Conservation (phyloP, 106 monocot genomes). For the Dioscorea dumetorum region DNA sequence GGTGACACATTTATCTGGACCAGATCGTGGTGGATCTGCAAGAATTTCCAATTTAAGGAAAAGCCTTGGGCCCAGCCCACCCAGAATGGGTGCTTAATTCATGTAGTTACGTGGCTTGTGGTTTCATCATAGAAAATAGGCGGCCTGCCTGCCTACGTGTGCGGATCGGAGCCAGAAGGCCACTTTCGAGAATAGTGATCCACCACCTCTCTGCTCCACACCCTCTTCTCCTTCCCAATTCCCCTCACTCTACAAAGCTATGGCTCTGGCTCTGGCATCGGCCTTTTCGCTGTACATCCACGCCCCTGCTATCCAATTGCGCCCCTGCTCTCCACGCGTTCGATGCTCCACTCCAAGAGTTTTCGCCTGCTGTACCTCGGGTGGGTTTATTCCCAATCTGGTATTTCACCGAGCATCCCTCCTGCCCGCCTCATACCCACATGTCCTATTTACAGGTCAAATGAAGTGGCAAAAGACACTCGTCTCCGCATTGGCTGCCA, state of each 20-base stretch:
- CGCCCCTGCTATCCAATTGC: neutral
- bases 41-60: too few relatives aligned
- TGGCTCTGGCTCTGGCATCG: conserved; percentile 42
- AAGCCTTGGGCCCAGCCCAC: too few relatives aligned
- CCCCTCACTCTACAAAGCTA: neutral
- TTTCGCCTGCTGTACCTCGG: conserved; percentile 4
- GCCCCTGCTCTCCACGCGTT: neutral
- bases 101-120: too few relatives aligned
- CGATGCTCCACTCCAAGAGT: conserved; percentile 1
- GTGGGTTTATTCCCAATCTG: conserved; percentile 1
- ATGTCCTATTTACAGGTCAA: conserved; percentile 2
- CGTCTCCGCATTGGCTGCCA: conserved; percentile 53
- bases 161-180: conserved; percentile 21
- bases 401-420: neutral
- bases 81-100: too few relatives aligned
- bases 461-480: conserved; percentile 34
- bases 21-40: too few relatives aligned
- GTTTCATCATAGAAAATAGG: too few relatives aligned
- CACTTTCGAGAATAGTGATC: neutral
- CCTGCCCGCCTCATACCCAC: neutral
- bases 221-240: neutral
- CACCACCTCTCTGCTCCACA: neutral
- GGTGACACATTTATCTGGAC: too few relatives aligned
- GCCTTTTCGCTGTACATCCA: conserved; percentile 7
- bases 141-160: conserved; percentile 20